Evolutionary conservation across 768 basidiomycete species (phyloP), one percentile per base, ranked within the genome.

Genomic region (Hygrophoropsis aurantiaca): DNA sequence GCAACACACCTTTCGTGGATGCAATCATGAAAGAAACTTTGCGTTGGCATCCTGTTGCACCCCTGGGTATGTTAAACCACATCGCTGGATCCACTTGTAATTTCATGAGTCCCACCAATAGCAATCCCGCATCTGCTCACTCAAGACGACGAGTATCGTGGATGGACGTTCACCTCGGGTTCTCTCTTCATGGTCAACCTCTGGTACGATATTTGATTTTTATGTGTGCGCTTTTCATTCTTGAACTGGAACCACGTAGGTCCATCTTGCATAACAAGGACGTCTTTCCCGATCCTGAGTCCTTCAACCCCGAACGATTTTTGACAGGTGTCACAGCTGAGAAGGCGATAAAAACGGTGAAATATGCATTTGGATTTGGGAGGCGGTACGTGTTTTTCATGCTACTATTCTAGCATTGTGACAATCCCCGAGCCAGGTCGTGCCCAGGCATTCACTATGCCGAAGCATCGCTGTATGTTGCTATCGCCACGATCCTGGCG

Each of bases 381-480:
- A 30, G 27, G 27, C 27, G 27, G 27, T 30, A 30, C 13, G 27
- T 30, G 27, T 13, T 30, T 30, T 30, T 30, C 7, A 30, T 30
- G 27, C 27, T 30, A 30, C 27, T 30, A 30, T 30, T 30, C 27
- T 30, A 30, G 27, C 27, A 30, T 13, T 30, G 27, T 30, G 27
- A 30, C 27, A 30, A 30, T 30, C 27, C 27, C 27, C 27, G 27
- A 30, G 27, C 27, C 27, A 30, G 27, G 27, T 30, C 27, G 27
- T 30, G 27, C 49, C 74, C 76, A 1, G 76, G 76, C 1, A 67
- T 70, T 64, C 61, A 71, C 49, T 66, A 76, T 27, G 75, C 75
- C 0, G 73, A 78, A 39, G 60, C 68, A 0, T 72, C 71, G 1
- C 50, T 77, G 3, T 76, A 67, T 58, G 57, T 68, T 2, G 57